Evolutionary conservation across 2,329 filamentous ascomycete genomes (phyloP).

Genomic region (Trichoderma afroharzianum): DNA sequence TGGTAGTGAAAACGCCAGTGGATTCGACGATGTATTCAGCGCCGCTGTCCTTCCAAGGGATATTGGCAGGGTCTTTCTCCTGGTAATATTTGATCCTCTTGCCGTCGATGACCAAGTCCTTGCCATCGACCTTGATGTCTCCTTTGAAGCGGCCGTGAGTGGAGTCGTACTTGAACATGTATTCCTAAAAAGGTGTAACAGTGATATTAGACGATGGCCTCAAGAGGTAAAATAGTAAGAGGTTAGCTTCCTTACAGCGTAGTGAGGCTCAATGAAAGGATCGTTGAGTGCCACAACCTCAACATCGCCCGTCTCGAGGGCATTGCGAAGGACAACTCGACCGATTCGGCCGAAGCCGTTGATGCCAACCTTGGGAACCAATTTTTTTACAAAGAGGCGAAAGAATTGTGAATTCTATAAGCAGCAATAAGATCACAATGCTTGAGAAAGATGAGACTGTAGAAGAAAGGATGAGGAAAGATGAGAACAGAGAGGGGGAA

Average conservation of each 20-base stretch:
- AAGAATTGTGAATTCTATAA: background rate
- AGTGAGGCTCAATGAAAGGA: background rate
- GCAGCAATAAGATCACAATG: background rate
- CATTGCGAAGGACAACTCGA: background rate
- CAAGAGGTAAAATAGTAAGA: background rate
- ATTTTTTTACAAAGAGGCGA: background rate
- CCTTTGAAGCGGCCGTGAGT: background rate
- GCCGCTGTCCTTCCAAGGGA: background rate
- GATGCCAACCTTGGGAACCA: background rate
- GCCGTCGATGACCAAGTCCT: background rate
- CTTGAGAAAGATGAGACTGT: background rate
- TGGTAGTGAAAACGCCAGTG: background rate
- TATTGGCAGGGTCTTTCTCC: background rate
- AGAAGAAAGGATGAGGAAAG: background rate
- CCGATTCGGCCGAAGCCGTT: background rate
- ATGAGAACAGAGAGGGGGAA: background rate
- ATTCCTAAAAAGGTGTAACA: background rate
- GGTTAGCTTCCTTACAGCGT: background rate
- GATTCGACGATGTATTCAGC: background rate
- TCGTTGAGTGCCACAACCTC: background rate
- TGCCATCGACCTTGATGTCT: background rate
- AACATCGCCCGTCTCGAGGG: background rate
- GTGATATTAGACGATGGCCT: background rate
- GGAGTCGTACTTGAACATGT: background rate
- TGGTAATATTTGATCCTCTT: background rate